Conservation (phyloP, 495 filamentous ascomycete species). For the Lasiosphaeris hirsuta region DNA sequence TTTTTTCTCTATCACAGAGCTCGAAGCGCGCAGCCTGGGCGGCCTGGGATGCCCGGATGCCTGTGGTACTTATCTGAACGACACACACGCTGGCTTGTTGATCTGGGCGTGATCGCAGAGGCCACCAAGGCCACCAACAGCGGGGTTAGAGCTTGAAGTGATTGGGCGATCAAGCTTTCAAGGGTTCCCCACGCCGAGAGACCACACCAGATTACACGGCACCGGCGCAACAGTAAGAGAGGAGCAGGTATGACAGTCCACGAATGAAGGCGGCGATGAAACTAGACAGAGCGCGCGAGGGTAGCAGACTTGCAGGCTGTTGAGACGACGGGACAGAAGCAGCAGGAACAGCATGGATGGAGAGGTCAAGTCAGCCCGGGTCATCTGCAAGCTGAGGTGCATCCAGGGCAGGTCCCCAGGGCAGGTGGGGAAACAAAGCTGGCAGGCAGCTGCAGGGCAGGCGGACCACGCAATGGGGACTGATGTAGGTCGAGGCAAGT, state of each 20-base stretch:
- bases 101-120: constrained; percentile 14
- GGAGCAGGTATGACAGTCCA: neutral
- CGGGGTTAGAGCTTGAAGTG: constrained; percentile 26
- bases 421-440: neutral
- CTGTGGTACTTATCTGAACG: constrained; percentile 19
- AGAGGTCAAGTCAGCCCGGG: constrained; percentile 9
- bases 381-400: neutral
- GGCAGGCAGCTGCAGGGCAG: constrained; percentile 15
- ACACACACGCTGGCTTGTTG: constrained; percentile 8
- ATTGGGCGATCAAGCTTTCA: constrained; percentile 30
- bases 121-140: constrained; percentile 33
- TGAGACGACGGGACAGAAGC: constrained; percentile 1
- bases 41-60: neutral
- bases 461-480: neutral
- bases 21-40: neutral
- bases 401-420: neutral
- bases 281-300: constrained; percentile 8
- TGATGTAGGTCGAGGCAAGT: neutral
- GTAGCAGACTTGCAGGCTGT: neutral
- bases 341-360: neutral
- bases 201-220: constrained; percentile 23
- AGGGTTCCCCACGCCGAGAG: constrained; percentile 33
- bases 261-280: constrained; percentile 13
- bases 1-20: constrained; percentile 1
- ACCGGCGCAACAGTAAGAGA: constrained; percentile 6